These are phyloP conservation scores for Pleurozium schreberi DNA, from an alignment of 225 moss, liverwort and hornwort species.

Conservation along the genomic window DNA sequence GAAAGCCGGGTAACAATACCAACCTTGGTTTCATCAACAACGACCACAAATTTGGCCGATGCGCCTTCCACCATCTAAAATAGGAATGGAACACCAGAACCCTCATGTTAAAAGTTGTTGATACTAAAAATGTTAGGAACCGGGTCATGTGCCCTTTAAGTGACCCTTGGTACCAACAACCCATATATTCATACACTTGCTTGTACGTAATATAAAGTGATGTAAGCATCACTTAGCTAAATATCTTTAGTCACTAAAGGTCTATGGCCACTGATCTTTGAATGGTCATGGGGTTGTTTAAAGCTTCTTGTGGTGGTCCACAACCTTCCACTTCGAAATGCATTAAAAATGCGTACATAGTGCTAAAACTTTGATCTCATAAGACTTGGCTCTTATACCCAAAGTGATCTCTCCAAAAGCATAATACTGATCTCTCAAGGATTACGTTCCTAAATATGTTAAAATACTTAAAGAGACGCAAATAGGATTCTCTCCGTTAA, in stretches of 20 bases:
- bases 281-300: neutral
- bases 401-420: neutral
- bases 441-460: neutral
- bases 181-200: neutral
- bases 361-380: neutral
- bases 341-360: neutral
- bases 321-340: neutral
- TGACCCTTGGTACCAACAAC: neutral
- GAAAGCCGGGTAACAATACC: neutral
- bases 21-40: constrained; percentile 89
- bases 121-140: neutral
- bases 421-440: neutral
- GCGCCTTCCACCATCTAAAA: constrained; percentile 90
- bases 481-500: neutral
- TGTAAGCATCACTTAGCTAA: neutral
- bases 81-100: neutral
- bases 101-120: neutral
- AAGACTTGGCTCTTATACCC: neutral
- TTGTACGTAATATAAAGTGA: neutral
- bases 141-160: neutral
- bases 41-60: constrained; percentile 69
- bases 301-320: neutral
- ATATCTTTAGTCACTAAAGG: neutral
- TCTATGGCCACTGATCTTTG: neutral
- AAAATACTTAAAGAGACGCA: neutral